Base-by-base conservation (phyloP, 805 yeast genomes). In the Saccharomycopsis oosterbeekiorum region DNA sequence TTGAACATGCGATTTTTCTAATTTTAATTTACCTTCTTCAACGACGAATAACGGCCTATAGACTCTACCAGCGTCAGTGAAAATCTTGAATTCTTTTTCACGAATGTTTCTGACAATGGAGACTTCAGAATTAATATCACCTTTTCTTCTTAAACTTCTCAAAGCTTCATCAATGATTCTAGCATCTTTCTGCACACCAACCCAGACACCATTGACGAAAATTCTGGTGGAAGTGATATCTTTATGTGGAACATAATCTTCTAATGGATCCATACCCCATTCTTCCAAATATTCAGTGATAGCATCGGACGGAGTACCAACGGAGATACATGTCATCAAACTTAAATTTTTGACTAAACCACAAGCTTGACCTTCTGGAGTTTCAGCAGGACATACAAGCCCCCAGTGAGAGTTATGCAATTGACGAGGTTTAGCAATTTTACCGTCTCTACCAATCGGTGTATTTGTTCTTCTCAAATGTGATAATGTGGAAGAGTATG, bases 291-390 rank as follows among this genome's bases (percentile, higher is more conserved):
- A 88, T 71, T 88, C 88, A 65, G 88, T 81, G 70, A 94, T 93
- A 41, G 97, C 97, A 71, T 90, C 96, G 50, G 97, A 89, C n/a
- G 96, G 89, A 8, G 97, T 83, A 73, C 99, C 99, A 65, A 94
- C 99, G 34, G 99, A 93, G 59, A 94, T 91, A 79, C 97, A 91
- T 0, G 98, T 84, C 98, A 94, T 92, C 67, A 94, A 78, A 0
- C 98, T 92, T 72, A 94, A 79, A 75, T 94, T 94, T 79, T 94
- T 94, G 60, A 94, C 99, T 74, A 94, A 80, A 71, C 99, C 99
- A 88, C 99, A 94, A 41, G 99, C 99, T 78, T 94, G 99, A 71
- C 99, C 99, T 79, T 94, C 99, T 2, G 99, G 99, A 17, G 99
- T 94, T 76, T 94, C 99, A 26, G 99, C 99, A 59, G 99, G 99